phyloP scores from a whole-genome alignment of 164 flowering plant species.

The Vitis labrusca region DNA sequence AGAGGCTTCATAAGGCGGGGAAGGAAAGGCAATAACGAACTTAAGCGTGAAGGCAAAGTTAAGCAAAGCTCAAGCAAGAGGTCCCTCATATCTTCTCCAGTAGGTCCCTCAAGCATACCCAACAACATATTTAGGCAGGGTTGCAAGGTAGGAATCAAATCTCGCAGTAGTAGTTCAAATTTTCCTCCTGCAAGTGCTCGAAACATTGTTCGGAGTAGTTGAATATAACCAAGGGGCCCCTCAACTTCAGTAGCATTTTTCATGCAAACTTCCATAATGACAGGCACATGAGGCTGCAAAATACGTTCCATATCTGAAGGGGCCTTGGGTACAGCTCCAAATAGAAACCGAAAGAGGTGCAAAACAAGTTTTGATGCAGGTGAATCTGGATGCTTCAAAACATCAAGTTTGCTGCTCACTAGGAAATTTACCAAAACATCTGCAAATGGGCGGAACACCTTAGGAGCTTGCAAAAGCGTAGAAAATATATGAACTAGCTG shows the following conservation, averaged over 20 bases:
- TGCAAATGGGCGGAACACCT: slow-evolving; percentile 87
- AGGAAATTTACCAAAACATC: slow-evolving; percentile 96
- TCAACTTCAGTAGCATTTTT: slow-evolving; percentile 91
- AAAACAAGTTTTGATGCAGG: slow-evolving; percentile 87
- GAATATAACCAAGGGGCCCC: slow-evolving; percentile 89
- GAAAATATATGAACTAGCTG: slow-evolving; percentile 89
- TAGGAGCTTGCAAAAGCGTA: slow-evolving; percentile 75
- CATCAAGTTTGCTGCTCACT: slow-evolving; percentile 92
- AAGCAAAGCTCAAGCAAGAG: slow-evolving; percentile 91
- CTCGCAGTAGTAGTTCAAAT: slow-evolving; percentile 84
- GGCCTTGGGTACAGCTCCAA: slow-evolving; percentile 87
- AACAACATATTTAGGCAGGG: slow-evolving; percentile 93
- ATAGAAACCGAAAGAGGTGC: slow-evolving; percentile 85
- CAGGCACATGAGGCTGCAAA: slow-evolving; percentile 91
- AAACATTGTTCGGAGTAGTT: slow-evolving; percentile 91
- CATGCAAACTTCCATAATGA: slow-evolving; percentile 91
- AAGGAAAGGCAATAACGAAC: slow-evolving; percentile 87
- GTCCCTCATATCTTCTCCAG: slow-evolving; percentile 91
- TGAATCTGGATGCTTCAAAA: slow-evolving; percentile 80
- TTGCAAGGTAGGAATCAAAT: slow-evolving; percentile 70
- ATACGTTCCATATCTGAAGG: slow-evolving; percentile 94
- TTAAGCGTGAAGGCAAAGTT: slow-evolving; percentile 91
- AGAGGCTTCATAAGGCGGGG: slow-evolving; percentile 97
- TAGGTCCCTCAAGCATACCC: slow-evolving; percentile 96
- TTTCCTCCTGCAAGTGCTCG: slow-evolving; percentile 91